Evolutionary conservation across 495 filamentous ascomycete genomes (phyloP), one percentile per base, ranked within the genome.

Genomic region (Podospora tetraspora): DNA sequence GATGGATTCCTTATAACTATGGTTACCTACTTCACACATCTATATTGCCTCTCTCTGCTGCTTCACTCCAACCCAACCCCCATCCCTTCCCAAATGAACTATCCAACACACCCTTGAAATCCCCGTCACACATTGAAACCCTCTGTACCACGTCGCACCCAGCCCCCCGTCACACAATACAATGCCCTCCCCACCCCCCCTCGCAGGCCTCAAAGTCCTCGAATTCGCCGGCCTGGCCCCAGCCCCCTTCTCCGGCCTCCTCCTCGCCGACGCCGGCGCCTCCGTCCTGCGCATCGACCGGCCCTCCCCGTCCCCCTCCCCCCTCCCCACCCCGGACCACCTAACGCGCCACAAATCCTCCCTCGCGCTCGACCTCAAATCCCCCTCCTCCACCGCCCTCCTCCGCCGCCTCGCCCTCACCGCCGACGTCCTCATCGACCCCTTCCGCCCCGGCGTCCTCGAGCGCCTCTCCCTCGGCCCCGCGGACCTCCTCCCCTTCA

Each of bases 181-280:
- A 25, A 86, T 87, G 85, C 70, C 76, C 59, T 72, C 74, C 63
- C 77, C 77, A 68, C 88, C 89, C 16, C 92, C 93, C 12, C 84
- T 98, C 32, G 79, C 84, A 10, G 91, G 91, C 60, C 80, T 95
- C 68, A 89, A 21, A 58, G 56, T 68, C 59, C 59, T 68, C 66
- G 59, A 62, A 62, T 63, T 68, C 37, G 61, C 65, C 30, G 66
- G 29, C 0, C n/a, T 52, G 43, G 37, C n/a, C 56, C 11, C 64
- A 92, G 93, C 90, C 52, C 94, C 94, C 21, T 98, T 95, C 77
- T 89, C 92, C 37, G 93, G 92, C 69, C 86, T 97, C 62, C 87
- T 98, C 27, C 88, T 97, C 64, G 88, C 92, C 73, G 93, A 97
- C 79, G 92, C 90, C 69, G 94, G 94, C 69, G 94, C 94, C 63